phyloP scores from a whole-genome alignment of 164 flowering plant species.

The Vitis rupestris region DNA sequence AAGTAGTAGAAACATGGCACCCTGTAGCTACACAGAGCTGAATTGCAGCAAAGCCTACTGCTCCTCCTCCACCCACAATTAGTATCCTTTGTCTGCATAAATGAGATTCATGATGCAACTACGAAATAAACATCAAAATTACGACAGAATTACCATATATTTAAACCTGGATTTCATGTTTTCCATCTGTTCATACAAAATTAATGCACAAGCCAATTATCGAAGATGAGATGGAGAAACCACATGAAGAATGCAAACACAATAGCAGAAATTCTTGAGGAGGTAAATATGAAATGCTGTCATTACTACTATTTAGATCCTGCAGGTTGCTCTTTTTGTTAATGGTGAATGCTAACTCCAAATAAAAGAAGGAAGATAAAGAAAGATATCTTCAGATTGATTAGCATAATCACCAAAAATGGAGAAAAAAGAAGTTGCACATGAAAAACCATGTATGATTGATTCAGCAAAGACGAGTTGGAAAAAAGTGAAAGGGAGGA shows the following conservation, averaged over 20 bases:
- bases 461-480: too few relatives aligned
- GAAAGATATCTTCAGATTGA: too few relatives aligned
- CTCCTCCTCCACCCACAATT: conserved; percentile 96
- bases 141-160: too few relatives aligned
- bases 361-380: too few relatives aligned
- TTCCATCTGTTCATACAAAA: too few relatives aligned
- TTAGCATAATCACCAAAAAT: too few relatives aligned
- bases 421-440: too few relatives aligned
- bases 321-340: neutral
- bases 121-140: neutral
- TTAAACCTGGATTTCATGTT: neutral
- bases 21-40: conserved; percentile 87
- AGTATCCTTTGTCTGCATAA: conserved; percentile 71
- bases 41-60: conserved; percentile 92
- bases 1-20: conserved; percentile 79
- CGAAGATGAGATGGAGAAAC: neutral
- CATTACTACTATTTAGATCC: neutral
- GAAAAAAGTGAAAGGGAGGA: too few relatives aligned
- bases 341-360: neutral
- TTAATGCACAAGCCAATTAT: neutral
- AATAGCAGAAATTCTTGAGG: neutral
- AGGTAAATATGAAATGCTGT: neutral
- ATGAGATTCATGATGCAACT: neutral
- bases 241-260: neutral
- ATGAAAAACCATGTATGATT: too few relatives aligned